Conservation (phyloP, 2,329 filamentous ascomycete species). For the Periconia sp. region DNA sequence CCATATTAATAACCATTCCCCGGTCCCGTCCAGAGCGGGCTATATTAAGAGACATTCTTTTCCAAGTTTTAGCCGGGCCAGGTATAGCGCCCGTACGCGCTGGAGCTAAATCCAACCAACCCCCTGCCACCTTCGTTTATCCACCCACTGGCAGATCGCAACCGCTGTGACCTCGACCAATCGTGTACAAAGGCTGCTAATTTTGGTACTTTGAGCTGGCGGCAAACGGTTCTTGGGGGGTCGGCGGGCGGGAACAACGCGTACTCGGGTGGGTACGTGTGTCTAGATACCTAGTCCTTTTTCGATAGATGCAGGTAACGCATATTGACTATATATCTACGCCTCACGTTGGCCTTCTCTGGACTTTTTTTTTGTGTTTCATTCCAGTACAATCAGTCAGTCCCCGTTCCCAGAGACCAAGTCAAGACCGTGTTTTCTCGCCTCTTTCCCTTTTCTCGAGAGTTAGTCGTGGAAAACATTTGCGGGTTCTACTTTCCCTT, state of each 20-base stretch:
- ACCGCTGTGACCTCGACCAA: neutral
- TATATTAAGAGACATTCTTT: constrained; percentile 2
- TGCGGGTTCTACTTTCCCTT: neutral
- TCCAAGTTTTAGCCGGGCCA: neutral
- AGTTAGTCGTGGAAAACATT: neutral
- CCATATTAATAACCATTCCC: neutral
- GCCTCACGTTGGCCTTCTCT: neutral
- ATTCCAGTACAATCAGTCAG: neutral
- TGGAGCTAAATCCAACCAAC: neutral
- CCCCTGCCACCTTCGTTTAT: neutral
- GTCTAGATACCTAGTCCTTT: neutral
- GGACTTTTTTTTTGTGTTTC: neutral
- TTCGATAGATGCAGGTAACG: neutral
- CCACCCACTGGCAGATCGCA: neutral
- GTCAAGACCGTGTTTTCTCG: neutral
- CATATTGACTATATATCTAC: neutral
- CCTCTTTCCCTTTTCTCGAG: neutral
- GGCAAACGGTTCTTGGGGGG: neutral
- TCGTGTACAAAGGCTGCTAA: neutral
- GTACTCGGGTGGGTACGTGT: neutral
- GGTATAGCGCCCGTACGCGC: too few relatives aligned
- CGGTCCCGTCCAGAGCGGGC: neutral
- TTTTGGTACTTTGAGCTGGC: neutral
- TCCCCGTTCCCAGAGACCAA: neutral
- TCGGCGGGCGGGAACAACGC: neutral